Base-by-base conservation (phyloP, 352 stramenopile genomes). In the Phytopythium boreale region DNA sequence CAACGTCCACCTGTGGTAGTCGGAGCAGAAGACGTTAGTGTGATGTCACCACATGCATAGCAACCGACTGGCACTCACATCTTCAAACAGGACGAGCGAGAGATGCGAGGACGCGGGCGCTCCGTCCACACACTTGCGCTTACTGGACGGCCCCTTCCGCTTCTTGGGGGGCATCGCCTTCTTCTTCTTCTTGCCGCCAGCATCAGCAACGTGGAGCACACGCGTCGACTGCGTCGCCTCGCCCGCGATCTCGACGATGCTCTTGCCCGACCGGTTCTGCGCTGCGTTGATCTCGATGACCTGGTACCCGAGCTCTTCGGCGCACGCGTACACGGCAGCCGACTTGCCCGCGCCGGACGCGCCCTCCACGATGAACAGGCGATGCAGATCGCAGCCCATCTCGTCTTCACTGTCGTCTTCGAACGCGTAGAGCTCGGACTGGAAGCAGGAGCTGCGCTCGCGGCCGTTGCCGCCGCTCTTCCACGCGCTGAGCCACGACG, bases 261-360 rank as follows among this genome's bases (percentile, higher is more conserved):
- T 79, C 47, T 88, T 87, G 17, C 87, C 84, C 1, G 81, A 85
- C 3, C 87, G 87, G 53, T 80, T 82, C 58, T 93, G 85, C 31
- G 81, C 82, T 1, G 87, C 87, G 55, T 95, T 93, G 67, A 95
- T 93, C 62, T 95, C 87, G 49, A 95, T 90, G 34, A 95, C 84
- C 59, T 95, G 68, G 63, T 88, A 95, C 10, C 87, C 87, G 22
- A 93, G 68, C 62, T 93, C 87, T 62, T 90, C 81, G 0, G 87
- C 84, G 26, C 87, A 95, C 1, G 84, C 87, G 50, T 90, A 92
- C 11, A 93, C 84, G 1, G 80, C 77, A n/a, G 82, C 80, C 6
- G 84, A 93, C 67, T 95, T 95, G 51, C 87, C 87, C 4, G 79
- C 69, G 27, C 84, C 83, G 9, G 83, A 84, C 39, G 88, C 80